A percentile compares a stretch with the other conserved stretches of the same genome.
Evolutionary conservation across 352 stramenopile species (phyloP).

Genomic region (Globisporangium iwayamae): DNA sequence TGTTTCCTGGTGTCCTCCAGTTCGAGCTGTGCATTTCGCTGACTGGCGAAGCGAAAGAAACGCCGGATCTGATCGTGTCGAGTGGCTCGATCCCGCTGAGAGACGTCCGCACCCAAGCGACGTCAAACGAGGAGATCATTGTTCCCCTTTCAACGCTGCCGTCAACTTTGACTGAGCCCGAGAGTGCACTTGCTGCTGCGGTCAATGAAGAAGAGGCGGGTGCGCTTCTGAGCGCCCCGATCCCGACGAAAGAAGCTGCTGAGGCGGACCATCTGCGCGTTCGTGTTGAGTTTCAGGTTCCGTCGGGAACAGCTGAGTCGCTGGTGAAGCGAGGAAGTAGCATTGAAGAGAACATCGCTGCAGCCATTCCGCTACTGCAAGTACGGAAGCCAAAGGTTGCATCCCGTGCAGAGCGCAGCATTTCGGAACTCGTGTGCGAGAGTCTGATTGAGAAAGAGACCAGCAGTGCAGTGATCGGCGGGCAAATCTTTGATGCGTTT

Average conservation of each 20-base stretch:
- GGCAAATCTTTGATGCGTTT: conserved; percentile 71
- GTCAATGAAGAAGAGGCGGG: background rate
- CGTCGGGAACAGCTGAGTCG: background rate
- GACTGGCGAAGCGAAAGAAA: conserved; percentile 65
- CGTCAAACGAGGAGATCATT: conserved; percentile 34
- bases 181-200: background rate
- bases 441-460: conserved; percentile 65
- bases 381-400: conserved; percentile 14
- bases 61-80: conserved; percentile 58
- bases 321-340: conserved; percentile 9
- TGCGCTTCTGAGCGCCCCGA: background rate
- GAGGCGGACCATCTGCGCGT: conserved; percentile 46
- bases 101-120: conserved; percentile 23
- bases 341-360: conserved; percentile 6
- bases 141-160: conserved; percentile 37
- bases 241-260: conserved; percentile 10
- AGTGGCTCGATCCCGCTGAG: conserved; percentile 48
- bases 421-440: conserved; percentile 72
- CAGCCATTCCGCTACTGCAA: conserved; percentile 1
- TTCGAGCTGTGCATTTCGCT: conserved; percentile 77
- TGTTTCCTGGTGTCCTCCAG: conserved; percentile 65
- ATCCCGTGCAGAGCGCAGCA: conserved; percentile 47
- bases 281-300: conserved; percentile 39
- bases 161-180: conserved; percentile 2
- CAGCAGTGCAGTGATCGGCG: conserved; percentile 54